phyloP scores from a whole-genome alignment of 768 basidiomycete genomes.

The Basidioascus undulatus region DNA sequence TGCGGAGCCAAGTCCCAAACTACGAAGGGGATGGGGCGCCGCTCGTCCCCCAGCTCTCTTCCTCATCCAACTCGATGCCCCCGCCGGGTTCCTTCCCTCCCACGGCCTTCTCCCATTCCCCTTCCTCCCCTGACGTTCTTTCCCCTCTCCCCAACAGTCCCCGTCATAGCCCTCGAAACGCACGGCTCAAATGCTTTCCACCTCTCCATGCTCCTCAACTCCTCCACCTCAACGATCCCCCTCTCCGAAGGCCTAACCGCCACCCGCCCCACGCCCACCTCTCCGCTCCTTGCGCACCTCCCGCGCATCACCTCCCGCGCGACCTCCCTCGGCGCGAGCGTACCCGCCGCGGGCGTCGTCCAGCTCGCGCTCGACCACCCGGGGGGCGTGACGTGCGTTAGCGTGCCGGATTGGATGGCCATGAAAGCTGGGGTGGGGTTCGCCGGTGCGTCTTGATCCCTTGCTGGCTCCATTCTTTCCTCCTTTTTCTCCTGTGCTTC shows the following conservation, averaged over 20 bases:
- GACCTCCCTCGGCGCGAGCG: slow-evolving; percentile 45
- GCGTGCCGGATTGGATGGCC: slow-evolving; percentile 39
- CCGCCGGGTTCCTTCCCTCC: too few species aligned
- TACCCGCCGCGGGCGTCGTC: slow-evolving; percentile 35
- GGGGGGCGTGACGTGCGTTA: slow-evolving; percentile 34
- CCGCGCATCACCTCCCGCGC: slow-evolving; percentile 35
- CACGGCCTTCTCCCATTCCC: too few species aligned
- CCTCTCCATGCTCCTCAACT: slow-evolving; percentile 35
- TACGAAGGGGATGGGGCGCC: too few species aligned
- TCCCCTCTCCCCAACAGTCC: too few species aligned
- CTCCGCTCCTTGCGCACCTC: slow-evolving; percentile 30
- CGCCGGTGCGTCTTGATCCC: slow-evolving; percentile 26
- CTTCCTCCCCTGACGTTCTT: too few species aligned
- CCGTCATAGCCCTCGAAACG: slow-evolving; percentile 42
- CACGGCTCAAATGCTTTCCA: slow-evolving; percentile 51
- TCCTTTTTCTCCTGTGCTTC: neutral
- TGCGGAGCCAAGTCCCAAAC: too few species aligned
- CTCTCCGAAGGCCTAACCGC: neutral
- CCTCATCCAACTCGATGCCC: too few species aligned
- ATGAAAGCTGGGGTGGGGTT: slow-evolving; percentile 37
- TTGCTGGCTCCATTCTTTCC: neutral
- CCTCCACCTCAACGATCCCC: neutral
- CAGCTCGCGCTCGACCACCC: slow-evolving; percentile 36
- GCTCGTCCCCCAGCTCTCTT: too few species aligned
- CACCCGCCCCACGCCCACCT: slow-evolving; percentile 19